Base-by-base conservation (phyloP, 129 eudicot species). In the Tanacetum coccineum region DNA sequence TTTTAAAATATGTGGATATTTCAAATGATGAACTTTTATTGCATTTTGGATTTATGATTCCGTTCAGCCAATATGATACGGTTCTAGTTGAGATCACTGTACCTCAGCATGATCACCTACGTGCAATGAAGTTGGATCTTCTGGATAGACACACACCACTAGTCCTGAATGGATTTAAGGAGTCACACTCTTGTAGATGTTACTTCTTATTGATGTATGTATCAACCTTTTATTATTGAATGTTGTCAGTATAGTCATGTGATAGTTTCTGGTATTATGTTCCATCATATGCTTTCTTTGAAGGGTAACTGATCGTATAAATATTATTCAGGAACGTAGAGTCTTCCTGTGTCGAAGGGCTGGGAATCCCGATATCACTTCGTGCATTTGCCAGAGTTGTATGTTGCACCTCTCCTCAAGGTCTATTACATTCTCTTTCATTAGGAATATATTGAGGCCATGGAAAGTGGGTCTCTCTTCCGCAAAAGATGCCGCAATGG, bases 321-420 rank as follows among this genome's bases (percentile, higher is more conserved):
- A 45, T 53, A 10, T 70, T 59, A 58, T 48, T 39, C 76, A 89
- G 96, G 81, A 70, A 92, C 82, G 95, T 92, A 50, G 70, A 45
- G 71, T 50, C 78, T 26, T 62, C 72, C 12, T 51, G 70, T 68
- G 83, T 81, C 63, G 80, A 80, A 71, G 96, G 96, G 68, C 80
- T 59, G 83, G 98, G 98, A 54, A 80, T 92, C 69, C 96, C 98
- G 12, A 95, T 82, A 65, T 80, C 91, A 39, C 84, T 92, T 64
- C 89, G 98, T 76, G 95, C 95, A 25, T 76, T 84, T 86, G 82
- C 83, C 65, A 91, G 96, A 66, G 83, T 92, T 70, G 36, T 88
- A 30, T 75, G 84, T 58, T 84, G 82, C 69, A 82, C 74, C 40
- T 75, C 89, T 74, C 70, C 79, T 68, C 85, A 79, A 91, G 96